Base-by-base conservation (phyloP, 78 protist genomes). In the Polysphondylium violaceum region DNA sequence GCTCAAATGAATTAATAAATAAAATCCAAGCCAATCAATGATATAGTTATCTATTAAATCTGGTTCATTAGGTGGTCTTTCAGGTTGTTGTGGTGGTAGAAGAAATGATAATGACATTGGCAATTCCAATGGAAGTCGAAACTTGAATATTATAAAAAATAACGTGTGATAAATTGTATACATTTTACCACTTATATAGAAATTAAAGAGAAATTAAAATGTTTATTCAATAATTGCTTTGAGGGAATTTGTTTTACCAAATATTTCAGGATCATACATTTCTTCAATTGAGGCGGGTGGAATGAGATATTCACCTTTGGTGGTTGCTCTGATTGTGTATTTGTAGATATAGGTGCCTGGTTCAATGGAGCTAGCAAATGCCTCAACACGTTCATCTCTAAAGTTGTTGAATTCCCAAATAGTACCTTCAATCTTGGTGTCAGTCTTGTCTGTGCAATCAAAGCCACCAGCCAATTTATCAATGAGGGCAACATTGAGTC, bases 381-480 rank as follows among this genome's bases (percentile, higher is more conserved):
- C 73, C 69, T 83, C 91, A 53, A 71, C 40, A 55, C 79, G 51
- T 59, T 83, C 91, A 44, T 83, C 91, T 29, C 91, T 19, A 38
- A 55, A 60, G 64, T 83, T 83, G 23, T 27, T 33, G 56, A 67
- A 67, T 40, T 68, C 81, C 91, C 91, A 83, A 19, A 56, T 35
- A 0, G 74, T 64, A 43, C 78, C 78, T 43, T 35, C 59, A 23
- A 69, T 9, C n/a, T 73, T 69, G 50, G 58, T 47, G 58, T 83
- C 79, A 27, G 51, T 58, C 5, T 38, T 64, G 67, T 83, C 91
- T 33, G 59, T 51, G 3, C 69, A 33, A 38, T 83, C 76, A 35
- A 64, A 67, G 33, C 76, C 76, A 71, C 91, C 91, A 9, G 91
- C 79, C 16, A 83, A 69, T 59, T 69, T 83, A 44, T 83, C 91